Conservation (phyloP, 169 alveolate genomes). For the Plasmodium gallinaceum region DNA sequence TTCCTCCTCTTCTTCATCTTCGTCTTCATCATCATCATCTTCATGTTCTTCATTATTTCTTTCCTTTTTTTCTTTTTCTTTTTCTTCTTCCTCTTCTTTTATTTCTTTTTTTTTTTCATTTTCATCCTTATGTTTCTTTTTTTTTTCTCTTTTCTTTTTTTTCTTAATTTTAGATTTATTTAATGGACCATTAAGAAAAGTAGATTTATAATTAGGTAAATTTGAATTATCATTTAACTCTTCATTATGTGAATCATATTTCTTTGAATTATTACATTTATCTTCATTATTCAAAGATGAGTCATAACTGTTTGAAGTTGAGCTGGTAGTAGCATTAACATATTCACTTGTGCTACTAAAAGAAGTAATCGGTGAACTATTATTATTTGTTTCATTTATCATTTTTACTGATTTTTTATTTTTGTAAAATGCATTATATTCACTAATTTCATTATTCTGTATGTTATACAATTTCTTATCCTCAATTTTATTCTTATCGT, state of each 20-base stretch:
- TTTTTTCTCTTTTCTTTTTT: constrained; percentile 30
- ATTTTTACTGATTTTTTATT: too few relatives aligned
- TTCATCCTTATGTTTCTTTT: constrained; percentile 4
- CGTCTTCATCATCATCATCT: constrained; percentile 41
- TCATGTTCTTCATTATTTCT: constrained; percentile 4
- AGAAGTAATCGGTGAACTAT: too few relatives aligned
- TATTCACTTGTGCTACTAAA: too few relatives aligned
- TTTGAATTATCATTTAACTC: background rate
- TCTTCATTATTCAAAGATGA: too few relatives aligned
- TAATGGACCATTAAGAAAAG: background rate
- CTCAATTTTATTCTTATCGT: background rate
- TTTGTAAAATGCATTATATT: too few relatives aligned
- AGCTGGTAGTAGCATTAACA: too few relatives aligned
- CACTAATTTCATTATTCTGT: too few relatives aligned
- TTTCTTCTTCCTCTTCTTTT: background rate
- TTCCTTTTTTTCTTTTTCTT: background rate
- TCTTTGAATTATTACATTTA: too few relatives aligned
- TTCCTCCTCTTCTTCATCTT: constrained; percentile 39
- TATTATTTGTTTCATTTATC: too few relatives aligned
- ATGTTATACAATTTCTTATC: too few relatives aligned
- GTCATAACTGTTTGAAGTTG: too few relatives aligned
- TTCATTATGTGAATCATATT: background rate
- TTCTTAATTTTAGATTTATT: constrained; percentile 1
- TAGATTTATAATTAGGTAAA: background rate
- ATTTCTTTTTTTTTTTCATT: background rate